Conservation (phyloP, 164 flowering plant species). For the Macadamia tetraphylla region DNA sequence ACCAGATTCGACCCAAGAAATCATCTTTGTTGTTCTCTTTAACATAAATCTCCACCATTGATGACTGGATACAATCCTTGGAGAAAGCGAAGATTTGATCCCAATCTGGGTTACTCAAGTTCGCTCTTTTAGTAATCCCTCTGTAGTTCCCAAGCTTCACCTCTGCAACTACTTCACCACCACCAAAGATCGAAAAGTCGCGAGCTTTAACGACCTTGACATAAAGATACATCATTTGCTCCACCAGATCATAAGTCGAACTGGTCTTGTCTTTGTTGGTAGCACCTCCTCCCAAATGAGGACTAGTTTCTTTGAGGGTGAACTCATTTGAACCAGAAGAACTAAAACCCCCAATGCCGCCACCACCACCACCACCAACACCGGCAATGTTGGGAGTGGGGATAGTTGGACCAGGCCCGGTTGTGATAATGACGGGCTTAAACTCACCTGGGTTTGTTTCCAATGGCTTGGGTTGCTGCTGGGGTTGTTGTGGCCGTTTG, state of each 20-base stretch:
- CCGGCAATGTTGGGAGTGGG: background rate
- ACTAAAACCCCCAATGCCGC: conserved; percentile 24
- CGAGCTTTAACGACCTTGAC: conserved; percentile 28
- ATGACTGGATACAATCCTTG: conserved; percentile 69
- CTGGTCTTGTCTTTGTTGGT: conserved; percentile 21
- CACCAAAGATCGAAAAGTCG: conserved; percentile 9
- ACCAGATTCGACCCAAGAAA: conserved; percentile 55
- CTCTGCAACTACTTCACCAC: conserved; percentile 21
- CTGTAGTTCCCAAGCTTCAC: conserved; percentile 38
- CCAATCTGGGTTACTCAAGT: conserved; percentile 59
- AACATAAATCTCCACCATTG: conserved; percentile 58
- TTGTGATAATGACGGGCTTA: conserved; percentile 20
- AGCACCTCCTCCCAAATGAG: conserved; percentile 67
- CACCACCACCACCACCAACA: background rate
- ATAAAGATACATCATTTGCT: conserved; percentile 33
- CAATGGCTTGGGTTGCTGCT: conserved; percentile 11
- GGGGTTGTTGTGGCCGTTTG: conserved; percentile 13
- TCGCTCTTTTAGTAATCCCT: conserved; percentile 23
- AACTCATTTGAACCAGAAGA: conserved; percentile 42
- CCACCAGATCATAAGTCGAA: conserved; percentile 34
- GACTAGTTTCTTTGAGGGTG: conserved; percentile 71
- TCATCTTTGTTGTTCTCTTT: conserved; percentile 77
- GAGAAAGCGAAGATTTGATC: conserved; percentile 77
- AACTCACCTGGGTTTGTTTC: conserved; percentile 21
- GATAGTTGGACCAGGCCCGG: conserved; percentile 9